Base-by-base conservation (phyloP, 306 rosid species). In the Glycine soja region DNA sequence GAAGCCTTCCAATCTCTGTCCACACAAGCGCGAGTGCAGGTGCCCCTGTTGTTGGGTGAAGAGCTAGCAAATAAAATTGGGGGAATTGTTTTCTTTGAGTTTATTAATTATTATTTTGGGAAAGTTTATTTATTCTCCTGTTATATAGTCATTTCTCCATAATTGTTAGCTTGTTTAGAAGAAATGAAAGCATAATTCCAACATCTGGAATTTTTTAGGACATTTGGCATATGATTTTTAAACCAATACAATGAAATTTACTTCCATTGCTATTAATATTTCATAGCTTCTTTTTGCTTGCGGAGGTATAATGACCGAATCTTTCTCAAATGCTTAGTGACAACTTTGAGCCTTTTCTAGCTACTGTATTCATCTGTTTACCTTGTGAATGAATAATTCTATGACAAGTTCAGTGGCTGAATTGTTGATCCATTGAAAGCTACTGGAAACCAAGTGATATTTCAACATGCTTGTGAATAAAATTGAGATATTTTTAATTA, bases 161-260 rank as follows among this genome's bases (percentile, higher is more conserved):
- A 76, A 52, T 64, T 52, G 52, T 77, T 16, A 30, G 32, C 72
- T 50, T 64, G 32, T 64, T 36, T 11, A 46, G 10, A 67, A 42
- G 43, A 38, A 67, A 65, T 66, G 56, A 76, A 77, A 64, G 43
- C 53, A 50, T 76, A 13, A 36, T 61, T 76, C 34, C 34, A 45
- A 62, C 47, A 47, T 62, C 13, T 47, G 62, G 59, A 63, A n/a
- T 52, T 59, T 46, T 9, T 8, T 48, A n/a, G 51, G 38, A 47
- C 65, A 13, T 54, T 56, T 51, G 56, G 30, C 30, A 40, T 78
- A 67, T 12, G 8, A 43, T 19, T 54, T 67, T 69, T 32, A 68
- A 68, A 36, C 32, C 46, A 42, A 42, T 8, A 16, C 5, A 36
- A 65, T 77, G 45, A 52, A 51, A 77, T 36, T 65, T 38, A 11